A percentile compares a stretch with the other conserved stretches of the same genome.
phyloP scores from a whole-genome alignment of 352 stramenopile genomes.

The Plasmopara muralis region DNA sequence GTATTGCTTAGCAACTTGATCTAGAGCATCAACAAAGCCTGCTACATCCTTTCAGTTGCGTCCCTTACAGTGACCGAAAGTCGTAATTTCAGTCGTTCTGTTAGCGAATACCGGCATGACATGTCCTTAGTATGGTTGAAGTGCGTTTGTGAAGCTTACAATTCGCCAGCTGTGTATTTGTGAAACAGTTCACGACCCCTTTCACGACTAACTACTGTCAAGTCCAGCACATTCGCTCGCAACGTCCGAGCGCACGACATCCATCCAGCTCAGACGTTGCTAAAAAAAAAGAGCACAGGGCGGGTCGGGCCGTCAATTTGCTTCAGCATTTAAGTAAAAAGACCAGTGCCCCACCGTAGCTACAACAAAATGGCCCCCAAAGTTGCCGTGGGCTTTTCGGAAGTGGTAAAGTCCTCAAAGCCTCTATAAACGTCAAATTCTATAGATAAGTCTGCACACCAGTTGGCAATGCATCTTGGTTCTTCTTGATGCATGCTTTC shows the following conservation, averaged over 20 bases:
- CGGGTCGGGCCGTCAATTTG: slow-evolving; percentile 40
- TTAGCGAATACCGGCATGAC: slow-evolving; percentile 32
- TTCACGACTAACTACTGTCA: slow-evolving; percentile 40
- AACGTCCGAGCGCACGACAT: slow-evolving; percentile 61
- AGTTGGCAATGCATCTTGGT: neutral
- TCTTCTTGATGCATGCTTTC: slow-evolving; percentile 8
- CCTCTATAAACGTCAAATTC: slow-evolving; percentile 26
- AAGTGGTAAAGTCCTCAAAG: slow-evolving; percentile 10
- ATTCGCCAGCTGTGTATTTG: slow-evolving; percentile 46
- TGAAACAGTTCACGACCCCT: slow-evolving; percentile 42
- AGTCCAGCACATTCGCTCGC: slow-evolving; percentile 47
- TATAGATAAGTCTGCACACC: neutral
- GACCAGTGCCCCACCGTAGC: slow-evolving; percentile 44
- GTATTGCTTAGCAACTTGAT: slow-evolving; percentile 54
- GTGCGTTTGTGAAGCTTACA: slow-evolving; percentile 51
- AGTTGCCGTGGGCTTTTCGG: no score
- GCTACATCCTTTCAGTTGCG: slow-evolving; percentile 46
- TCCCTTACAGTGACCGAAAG: slow-evolving; percentile 58
- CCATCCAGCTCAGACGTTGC: slow-evolving; percentile 35
- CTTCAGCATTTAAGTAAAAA: slow-evolving; percentile 60
- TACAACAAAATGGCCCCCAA: slow-evolving; percentile 47
- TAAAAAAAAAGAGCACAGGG: slow-evolving; percentile 39
- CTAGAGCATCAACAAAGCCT: slow-evolving; percentile 36
- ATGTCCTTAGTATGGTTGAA: slow-evolving; percentile 38
- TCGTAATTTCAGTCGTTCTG: slow-evolving; percentile 45